phyloP scores from a whole-genome alignment of 2,329 filamentous ascomycete genomes.

The Emergomyces pasteurianus region DNA sequence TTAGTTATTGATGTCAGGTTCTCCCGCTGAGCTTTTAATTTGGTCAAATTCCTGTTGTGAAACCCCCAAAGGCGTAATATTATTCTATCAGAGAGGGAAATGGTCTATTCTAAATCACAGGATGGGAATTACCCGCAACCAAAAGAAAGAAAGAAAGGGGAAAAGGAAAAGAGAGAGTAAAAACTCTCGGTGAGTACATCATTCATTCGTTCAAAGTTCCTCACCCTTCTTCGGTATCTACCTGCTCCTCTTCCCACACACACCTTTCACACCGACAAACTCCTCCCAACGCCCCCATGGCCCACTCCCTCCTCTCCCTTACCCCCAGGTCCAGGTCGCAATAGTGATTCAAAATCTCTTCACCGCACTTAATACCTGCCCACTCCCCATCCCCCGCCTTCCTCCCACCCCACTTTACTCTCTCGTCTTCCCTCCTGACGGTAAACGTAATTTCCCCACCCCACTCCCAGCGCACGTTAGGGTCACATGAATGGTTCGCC shows the following conservation, averaged over 20 bases:
- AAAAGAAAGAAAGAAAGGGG: not conserved
- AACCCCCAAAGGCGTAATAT: not conserved
- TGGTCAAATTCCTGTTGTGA: not conserved
- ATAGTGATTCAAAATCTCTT: conserved; percentile 90
- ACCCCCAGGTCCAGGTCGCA: conserved; percentile 75
- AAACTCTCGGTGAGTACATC: too few relatives aligned
- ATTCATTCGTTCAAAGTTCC: not conserved
- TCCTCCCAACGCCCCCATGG: conserved; percentile 73
- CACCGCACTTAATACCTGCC: conserved; percentile 59
- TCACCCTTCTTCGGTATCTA: not conserved
- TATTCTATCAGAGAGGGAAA: not conserved
- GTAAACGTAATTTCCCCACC: conserved; percentile 37
- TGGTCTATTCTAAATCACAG: not conserved
- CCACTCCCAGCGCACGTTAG: conserved; percentile 94
- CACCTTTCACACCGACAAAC: conserved; percentile 80
- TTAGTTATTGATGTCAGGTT: not conserved
- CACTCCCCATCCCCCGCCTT: conserved; percentile 33
- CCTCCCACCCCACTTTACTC: conserved; percentile 23
- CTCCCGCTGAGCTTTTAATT: not conserved
- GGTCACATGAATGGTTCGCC: conserved; percentile 91
- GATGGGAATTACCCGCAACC: not conserved
- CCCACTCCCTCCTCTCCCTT: conserved; percentile 76
- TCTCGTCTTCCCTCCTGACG: conserved; percentile 22
- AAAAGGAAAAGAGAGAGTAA: not conserved
- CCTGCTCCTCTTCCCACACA: conserved; percentile 47